Evolutionary conservation across 2,329 filamentous ascomycete species (phyloP), one percentile per base, ranked within the genome.

Genomic region (Tolypocladium nubicola): DNA sequence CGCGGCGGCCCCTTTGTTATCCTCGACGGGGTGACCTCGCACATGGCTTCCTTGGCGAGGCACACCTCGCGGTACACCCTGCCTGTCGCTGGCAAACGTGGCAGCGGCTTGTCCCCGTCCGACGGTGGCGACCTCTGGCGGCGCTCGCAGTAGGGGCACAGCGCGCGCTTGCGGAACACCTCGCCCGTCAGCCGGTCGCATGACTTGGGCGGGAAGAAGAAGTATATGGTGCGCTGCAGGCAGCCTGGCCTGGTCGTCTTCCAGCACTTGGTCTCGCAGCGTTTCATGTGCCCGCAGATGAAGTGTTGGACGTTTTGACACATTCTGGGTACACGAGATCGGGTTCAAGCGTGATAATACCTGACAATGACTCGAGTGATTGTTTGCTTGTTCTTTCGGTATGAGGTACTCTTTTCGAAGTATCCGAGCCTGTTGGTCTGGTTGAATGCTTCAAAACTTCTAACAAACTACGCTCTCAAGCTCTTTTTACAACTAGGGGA

Each of bases 281-380:
- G 61, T 6, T 40, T 38, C 52, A 66, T 52, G 55, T 67, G 65
- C 38, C 59, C 61, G 43, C 65, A 67, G 14, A 54, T 55, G 16
- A 61, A 67, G 23, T 59, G 38, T 13, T 50, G 56, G 21, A 66
- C 55, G 23, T 64, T 57, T 26, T 63, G 59, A 38, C 65, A 67
- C 64, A 65, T 66, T n/a, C 5, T 19, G 21, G 39, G 39, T 26
- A 37, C 11, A 21, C 35, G 39, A 26, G 38, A 33, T 6, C 5
- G 19, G 35, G 16, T 38, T 13, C 9, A n/a, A 37, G 49, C 4
- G 49, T 37, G 16, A 21, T 19, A 1, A 16, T 38, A 13, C 6
- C 6, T 38, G 37, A 16, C 14, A 6, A 14, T 38, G 16, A 16
- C 13, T 5, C 11, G 16, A 45, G 11, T 45, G 43, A 7, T 0